Evolutionary conservation across 2,329 filamentous ascomycete species (phyloP), one percentile per base, ranked within the genome.

Genomic region (Cercospora zeina): DNA sequence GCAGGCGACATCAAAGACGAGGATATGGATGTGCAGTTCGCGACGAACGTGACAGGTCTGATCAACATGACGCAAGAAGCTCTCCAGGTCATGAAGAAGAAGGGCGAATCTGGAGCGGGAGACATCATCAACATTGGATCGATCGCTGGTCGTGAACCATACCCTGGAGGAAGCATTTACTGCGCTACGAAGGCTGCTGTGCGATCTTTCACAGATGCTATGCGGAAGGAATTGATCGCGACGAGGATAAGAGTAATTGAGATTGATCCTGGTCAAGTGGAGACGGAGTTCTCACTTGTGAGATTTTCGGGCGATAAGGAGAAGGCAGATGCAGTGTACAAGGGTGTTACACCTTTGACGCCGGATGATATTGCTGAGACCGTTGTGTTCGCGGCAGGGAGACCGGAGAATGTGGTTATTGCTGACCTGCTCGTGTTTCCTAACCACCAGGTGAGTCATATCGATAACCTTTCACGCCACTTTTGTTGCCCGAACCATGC

Each of bases 21-120:
- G 62, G 93, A 99, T 78, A 89, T 97, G 70, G 83, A 89, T 70
- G 73, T 87, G 75, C 97, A 97, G 92, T 91, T 97, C 74, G 79
- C 85, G 51, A 97, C 95, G 62, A 99, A 99, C 75, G 93, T 97
- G 57, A 95, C 89, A 1, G 95, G 95, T 30, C 82, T 99, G 34
- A 95, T 99, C 80, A 90, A 93, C 81, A 91, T 97, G 89, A 97
- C 95, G 0, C 95, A 99, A 81, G 90, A 90, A 50, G 82, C 97
- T 63, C 79, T 97, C 16, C 87, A 90, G 57, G 87, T 92, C 74
- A 96, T 93, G 82, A 89, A 91, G 77, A 64, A 78, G 21, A 69
- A 71, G 53, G 67, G 67, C 47, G 83, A 93, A 61, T 88, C 89
- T 62, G 93, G 92, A 61, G 81, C 84, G 47, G 93, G 93, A 70